phyloP scores from a whole-genome alignment of 1,284 basidiomycete genomes.

The Golubevia sp. region DNA sequence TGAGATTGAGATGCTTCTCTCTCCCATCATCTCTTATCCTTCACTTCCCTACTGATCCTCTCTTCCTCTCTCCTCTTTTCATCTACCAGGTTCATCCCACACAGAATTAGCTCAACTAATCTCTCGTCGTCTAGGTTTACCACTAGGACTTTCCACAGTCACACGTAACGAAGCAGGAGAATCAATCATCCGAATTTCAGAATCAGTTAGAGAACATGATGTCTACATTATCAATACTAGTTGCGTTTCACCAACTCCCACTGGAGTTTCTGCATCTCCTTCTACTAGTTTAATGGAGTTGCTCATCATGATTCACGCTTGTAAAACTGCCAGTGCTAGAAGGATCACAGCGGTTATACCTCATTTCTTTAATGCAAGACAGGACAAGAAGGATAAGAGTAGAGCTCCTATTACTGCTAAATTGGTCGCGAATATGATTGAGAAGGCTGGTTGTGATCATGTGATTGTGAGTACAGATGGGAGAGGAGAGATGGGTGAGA shows the following conservation, averaged over 20 bases:
- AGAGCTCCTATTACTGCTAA: constrained; percentile 59
- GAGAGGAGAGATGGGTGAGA: background rate
- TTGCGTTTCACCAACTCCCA: constrained; percentile 36
- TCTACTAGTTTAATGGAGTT: constrained; percentile 87
- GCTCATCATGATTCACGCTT: constrained; percentile 99
- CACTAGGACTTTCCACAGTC: constrained; percentile 15
- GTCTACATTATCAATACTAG: constrained; percentile 62
- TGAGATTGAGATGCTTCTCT: too few species aligned
- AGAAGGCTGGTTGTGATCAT: constrained; percentile 60
- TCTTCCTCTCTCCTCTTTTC: too few species aligned
- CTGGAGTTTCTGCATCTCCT: constrained; percentile 30
- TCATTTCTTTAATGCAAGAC: constrained; percentile 60
- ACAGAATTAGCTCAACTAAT: constrained; percentile 93
- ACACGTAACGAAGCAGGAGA: constrained; percentile 58
- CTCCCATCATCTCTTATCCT: too few species aligned
- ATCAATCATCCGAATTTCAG: constrained; percentile 54
- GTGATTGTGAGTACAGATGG: constrained; percentile 25
- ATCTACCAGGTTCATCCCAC: constrained; percentile 67
- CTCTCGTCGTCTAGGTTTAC: constrained; percentile 75
- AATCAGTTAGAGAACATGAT: constrained; percentile 60
- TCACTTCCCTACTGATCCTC: too few species aligned
- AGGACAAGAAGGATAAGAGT: constrained; percentile 61
- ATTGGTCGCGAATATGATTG: constrained; percentile 59
- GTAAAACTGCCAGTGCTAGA: constrained; percentile 82
- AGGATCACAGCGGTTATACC: constrained; percentile 86